These are phyloP conservation scores for Balansia obtecta DNA, from an alignment of 2,329 filamentous ascomycete genomes.

Conservation along the genomic window DNA sequence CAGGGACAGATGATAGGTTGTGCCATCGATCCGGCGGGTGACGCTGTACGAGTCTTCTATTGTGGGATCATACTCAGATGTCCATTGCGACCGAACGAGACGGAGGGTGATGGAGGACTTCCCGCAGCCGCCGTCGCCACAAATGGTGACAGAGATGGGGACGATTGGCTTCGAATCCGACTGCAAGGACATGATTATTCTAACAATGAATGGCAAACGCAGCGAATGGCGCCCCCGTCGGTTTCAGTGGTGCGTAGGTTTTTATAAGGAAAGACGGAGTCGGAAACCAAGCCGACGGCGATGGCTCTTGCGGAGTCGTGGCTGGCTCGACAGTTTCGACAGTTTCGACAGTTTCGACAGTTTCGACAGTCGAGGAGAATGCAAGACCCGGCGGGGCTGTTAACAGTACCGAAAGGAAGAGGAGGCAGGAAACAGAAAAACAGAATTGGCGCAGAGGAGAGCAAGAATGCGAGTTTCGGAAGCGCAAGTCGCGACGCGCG, in stretches of 20 bases:
- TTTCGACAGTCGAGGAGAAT: too few relatives aligned
- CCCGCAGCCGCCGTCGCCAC: constrained; percentile 73
- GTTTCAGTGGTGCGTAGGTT: neutral
- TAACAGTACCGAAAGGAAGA: neutral
- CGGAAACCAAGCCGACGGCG: too few relatives aligned
- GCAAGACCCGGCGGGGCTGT: neutral
- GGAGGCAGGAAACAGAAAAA: neutral
- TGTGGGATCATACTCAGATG: constrained; percentile 68
- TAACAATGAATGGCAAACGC: neutral
- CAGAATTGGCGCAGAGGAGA: neutral
- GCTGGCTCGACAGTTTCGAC: too few relatives aligned
- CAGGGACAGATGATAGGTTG: constrained; percentile 66
- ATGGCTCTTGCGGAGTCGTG: too few relatives aligned
- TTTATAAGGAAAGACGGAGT: neutral
- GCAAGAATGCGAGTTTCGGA: neutral
- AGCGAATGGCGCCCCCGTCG: neutral
- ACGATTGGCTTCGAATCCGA: constrained; percentile 24
- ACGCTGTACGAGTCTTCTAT: constrained; percentile 80
- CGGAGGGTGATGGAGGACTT: constrained; percentile 79
- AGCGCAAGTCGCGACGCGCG: neutral
- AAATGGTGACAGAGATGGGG: constrained; percentile 67
- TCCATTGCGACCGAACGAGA: constrained; percentile 73
- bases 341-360: too few relatives aligned
- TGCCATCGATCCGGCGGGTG: constrained; percentile 66
- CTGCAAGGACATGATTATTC: constrained; percentile 1